Evolutionary conservation across 1,284 basidiomycete genomes (phyloP), one percentile per base, ranked within the genome.

Genomic region (Cutaneotrichosporon spelunceum): DNA sequence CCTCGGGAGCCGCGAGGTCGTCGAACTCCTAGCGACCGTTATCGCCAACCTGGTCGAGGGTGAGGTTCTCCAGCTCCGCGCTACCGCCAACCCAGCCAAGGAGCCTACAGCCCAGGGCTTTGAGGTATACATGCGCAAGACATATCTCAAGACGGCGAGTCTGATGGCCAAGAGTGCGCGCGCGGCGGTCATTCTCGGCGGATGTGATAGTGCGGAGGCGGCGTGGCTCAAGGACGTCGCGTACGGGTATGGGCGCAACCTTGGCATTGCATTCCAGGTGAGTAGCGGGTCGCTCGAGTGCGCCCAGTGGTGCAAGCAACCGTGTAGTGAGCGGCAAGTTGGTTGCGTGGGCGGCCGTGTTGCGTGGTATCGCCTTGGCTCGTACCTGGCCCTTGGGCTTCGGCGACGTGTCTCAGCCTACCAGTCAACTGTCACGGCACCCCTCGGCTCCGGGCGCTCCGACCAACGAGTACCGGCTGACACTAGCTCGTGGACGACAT

Each of bases 41-140:
- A 90, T 99, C 67, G 88, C 93, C 14, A 98, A 99, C 77, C 83
- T 98, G 29, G 94, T 96, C 30, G 94, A 99, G 74, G 95, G 96
- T 44, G 94, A 99, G 81, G 90, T 99, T 53, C 82, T 97, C 81
- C 91, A 93, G 78, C 86, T 95, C 81, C 84, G 84, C 68, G 72
- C 76, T 26, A 78, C 75, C 16, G 70, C 68, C 27, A 65, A 68
- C 24, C 73, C 76, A 0, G 72, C 75, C 45, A 66, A 42, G 27
- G 59, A 59, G 48, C 80, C 81, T 0, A 79, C 77, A 2, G 59
- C 56, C 8, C 73, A 71, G 44, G 72, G 81, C 64, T 98, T 95
- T 86, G 87, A 87, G 62, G 82, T 88, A 36, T 99, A 99, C 80
- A 83, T 98, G 76, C 86, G 87, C 72, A 97, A 95, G 81, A 94